A percentile compares a stretch with the other conserved stretches of the same genome.
phyloP scores from a whole-genome alignment of 139 green algal genomes.

The Chlamydomonas applanata region DNA sequence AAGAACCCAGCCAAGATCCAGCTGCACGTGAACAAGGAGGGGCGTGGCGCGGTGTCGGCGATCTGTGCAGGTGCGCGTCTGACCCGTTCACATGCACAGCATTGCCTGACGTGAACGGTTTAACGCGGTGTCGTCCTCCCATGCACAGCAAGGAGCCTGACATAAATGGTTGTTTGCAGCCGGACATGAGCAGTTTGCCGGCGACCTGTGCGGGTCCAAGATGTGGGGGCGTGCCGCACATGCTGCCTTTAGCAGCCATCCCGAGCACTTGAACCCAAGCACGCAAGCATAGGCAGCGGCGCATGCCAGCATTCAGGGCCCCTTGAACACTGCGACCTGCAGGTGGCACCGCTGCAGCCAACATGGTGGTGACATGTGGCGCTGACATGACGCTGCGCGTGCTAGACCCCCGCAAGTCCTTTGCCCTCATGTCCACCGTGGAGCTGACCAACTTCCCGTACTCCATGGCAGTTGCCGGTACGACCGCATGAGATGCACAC shows the following conservation, averaged over 20 bases:
- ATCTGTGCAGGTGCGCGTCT: conserved; percentile 44
- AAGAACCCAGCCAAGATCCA: conserved; percentile 39
- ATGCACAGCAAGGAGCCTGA: no score
- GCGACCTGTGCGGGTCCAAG: no score
- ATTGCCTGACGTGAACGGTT: no score
- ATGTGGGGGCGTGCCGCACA: not conserved
- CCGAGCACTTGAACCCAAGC: no score
- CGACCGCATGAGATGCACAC: no score
- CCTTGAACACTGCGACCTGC: conserved; percentile 11
- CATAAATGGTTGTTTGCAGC: no score
- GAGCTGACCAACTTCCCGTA: conserved; percentile 67
- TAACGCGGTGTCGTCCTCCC: no score
- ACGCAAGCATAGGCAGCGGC: no score
- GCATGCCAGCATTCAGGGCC: no score
- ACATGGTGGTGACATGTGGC: conserved; percentile 53
- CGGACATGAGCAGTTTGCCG: no score
- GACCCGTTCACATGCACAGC: no score
- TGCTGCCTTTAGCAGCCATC: not conserved
- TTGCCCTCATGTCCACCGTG: conserved; percentile 28
- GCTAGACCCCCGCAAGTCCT: conserved; percentile 47
- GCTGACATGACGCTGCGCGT: conserved; percentile 57
- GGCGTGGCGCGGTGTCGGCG: conserved; percentile 50
- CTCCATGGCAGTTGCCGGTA: conserved; percentile 36
- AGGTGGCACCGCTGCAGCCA: conserved; percentile 24
- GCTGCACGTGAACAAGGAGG: conserved; percentile 54